phyloP scores from a whole-genome alignment of 768 basidiomycete species.

The Lentinula detonsa region DNA sequence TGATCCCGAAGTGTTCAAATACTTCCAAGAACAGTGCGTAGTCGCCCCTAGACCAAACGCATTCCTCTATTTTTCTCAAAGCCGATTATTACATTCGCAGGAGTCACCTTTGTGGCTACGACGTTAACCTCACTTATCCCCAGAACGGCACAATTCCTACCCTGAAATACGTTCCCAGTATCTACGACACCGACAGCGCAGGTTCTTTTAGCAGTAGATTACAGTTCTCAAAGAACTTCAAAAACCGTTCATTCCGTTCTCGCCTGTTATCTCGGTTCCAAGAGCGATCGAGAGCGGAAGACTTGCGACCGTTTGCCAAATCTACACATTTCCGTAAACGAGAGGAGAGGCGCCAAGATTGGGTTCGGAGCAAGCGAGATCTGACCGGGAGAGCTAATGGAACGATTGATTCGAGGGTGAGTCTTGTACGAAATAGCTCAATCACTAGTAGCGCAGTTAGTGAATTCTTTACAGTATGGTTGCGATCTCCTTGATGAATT shows the following conservation, averaged over 20 bases:
- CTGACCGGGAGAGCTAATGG: slow-evolving; percentile 26
- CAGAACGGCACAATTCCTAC: slow-evolving; percentile 31
- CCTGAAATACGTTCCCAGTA: background rate
- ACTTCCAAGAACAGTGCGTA: slow-evolving; percentile 37
- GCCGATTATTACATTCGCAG: slow-evolving; percentile 16
- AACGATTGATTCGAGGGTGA: slow-evolving; percentile 47
- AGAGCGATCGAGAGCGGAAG: slow-evolving; percentile 2
- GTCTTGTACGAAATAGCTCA: slow-evolving; percentile 5
- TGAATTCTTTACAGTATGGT: slow-evolving; percentile 37
- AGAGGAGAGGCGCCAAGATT: slow-evolving; percentile 7
- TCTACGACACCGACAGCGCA: background rate
- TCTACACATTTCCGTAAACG: slow-evolving; percentile 3
- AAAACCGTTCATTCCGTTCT: slow-evolving; percentile 3
- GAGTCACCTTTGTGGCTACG: slow-evolving; percentile 37
- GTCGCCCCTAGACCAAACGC: background rate
- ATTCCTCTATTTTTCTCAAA: background rate
- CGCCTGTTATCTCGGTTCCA: background rate
- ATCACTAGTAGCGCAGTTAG: background rate
- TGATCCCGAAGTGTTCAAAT: slow-evolving; percentile 56
- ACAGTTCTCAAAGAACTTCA: background rate
- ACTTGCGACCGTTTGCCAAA: background rate
- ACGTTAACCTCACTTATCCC: slow-evolving; percentile 44
- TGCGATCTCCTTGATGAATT: slow-evolving; percentile 62
- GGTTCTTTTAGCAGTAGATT: background rate
- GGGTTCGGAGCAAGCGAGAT: slow-evolving; percentile 24